A percentile compares a stretch with the other conserved stretches of the same genome.
Conservation (phyloP, 176 grass and related monocot genomes). For the Olyra latifolia region DNA sequence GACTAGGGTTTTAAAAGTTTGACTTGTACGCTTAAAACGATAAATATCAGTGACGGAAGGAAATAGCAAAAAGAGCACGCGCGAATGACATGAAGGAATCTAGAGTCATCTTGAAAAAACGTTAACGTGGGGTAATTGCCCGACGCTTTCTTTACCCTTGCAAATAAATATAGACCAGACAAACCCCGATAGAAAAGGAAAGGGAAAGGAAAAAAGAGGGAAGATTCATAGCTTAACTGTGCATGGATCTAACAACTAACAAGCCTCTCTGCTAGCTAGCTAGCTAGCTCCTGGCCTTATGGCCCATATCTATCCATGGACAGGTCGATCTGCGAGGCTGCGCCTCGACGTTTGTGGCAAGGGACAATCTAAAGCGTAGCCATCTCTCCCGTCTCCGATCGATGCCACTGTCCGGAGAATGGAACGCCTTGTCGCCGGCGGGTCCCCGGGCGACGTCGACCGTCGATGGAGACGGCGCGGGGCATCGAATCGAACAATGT, state of each 20-base stretch:
- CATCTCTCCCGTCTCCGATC: not conserved
- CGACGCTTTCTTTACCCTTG: not conserved
- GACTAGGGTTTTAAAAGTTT: too few species aligned
- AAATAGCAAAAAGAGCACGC: not conserved
- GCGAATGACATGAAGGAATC: not conserved
- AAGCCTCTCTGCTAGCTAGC: not conserved
- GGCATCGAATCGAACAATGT: slow-evolving; percentile 16
- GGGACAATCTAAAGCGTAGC: slow-evolving; percentile 25
- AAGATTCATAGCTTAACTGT: not conserved
- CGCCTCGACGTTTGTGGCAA: not conserved
- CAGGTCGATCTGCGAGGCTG: not conserved
- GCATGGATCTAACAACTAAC: slow-evolving; percentile 1
- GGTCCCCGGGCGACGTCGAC: slow-evolving; percentile 10
- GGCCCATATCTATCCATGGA: not conserved
- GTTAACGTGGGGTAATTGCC: not conserved
- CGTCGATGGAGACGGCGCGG: not conserved
- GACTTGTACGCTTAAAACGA: too few species aligned
- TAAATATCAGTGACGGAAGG: too few species aligned
- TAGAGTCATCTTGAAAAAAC: not conserved
- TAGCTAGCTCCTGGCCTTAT: not conserved
- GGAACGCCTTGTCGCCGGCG: slow-evolving; percentile 18
- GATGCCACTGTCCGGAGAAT: slow-evolving; percentile 27
- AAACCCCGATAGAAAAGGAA: not conserved
- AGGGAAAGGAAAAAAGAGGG: not conserved
- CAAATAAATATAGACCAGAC: not conserved